phyloP scores from a whole-genome alignment of 805 yeast genomes.

The Yarrowia sp. region DNA sequence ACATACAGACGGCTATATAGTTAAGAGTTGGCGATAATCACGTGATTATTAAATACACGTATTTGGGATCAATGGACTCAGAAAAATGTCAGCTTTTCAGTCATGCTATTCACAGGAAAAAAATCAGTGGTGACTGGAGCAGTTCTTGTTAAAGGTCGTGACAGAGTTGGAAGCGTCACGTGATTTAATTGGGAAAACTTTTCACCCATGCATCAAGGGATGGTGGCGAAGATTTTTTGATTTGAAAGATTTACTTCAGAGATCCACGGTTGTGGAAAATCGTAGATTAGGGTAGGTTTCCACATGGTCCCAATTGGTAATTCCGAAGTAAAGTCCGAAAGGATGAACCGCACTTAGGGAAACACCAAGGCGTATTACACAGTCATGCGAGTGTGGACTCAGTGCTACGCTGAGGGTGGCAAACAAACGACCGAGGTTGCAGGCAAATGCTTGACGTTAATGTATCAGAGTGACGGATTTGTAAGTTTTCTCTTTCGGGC shows the following conservation, averaged over 20 bases:
- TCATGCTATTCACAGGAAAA: not conserved
- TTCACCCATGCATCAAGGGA: not conserved
- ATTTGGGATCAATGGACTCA: not conserved
- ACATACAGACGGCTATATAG: no score
- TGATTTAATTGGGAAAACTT: constrained; percentile 12
- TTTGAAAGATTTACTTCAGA: not conserved
- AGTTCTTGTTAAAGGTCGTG: no score
- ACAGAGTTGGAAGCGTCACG: constrained; percentile 3
- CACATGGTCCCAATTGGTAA: not conserved
- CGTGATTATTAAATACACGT: not conserved
- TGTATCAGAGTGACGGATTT: not conserved
- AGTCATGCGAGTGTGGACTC: not conserved
- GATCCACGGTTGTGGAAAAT: not conserved
- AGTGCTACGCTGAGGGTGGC: not conserved
- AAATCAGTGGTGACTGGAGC: not conserved
- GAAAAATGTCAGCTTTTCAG: not conserved
- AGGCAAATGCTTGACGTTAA: not conserved
- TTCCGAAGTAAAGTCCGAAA: constrained; percentile 2
- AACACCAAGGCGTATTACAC: not conserved
- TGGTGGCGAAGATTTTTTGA: not conserved
- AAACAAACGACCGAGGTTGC: not conserved
- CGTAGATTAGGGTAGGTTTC: not conserved
- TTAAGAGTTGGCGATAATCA: no score
- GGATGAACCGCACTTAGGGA: not conserved
- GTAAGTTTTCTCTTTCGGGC: not conserved